Evolutionary conservation across 257 asterid species (phyloP), one percentile per base, ranked within the genome.

Genomic region (Linderniella brevidens): DNA sequence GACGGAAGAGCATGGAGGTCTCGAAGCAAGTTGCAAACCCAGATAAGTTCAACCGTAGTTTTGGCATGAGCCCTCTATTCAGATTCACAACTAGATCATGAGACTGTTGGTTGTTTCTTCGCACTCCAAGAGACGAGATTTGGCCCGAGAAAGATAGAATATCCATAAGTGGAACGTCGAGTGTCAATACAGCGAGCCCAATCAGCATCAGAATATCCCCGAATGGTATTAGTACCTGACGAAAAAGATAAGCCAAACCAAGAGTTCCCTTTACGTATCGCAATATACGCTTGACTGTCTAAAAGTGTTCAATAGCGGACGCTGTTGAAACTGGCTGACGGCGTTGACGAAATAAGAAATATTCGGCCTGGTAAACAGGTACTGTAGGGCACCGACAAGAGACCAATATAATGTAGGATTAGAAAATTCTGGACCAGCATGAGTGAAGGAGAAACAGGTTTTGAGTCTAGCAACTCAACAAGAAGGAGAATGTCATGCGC

Each of bases 141-240:
- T 1, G 16, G 18, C 17, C 5, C 49, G 11, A n/a, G 18, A 44
- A 44, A 44, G 19, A 44, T 44, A 3, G 49, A 44, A 44, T 44
- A 44, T 0, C 49, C 49, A 40, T 40, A 44, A 16, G 49, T 44
- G 11, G 49, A 44, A 18, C 49, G 49, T n/a, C 49, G 15, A 44
- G 49, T 44, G 19, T 44, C 49, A 13, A 44, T n/a, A 17, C 16
- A 44, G 18, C 32, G 6, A 25, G 32, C 32, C 32, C 32, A 25
- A 25, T 25, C 32, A 25, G 6, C 32, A 25, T 25, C 32, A 25
- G n/a, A n/a, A n/a, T 25, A 25, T 25, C 32, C 32, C 32, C 3
- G 6, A 25, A 25, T 25, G 6, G 6, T 25, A 6, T 25, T 25
- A 25, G 32, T 25, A 6, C 32, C 32, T 25, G 32, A 25, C 6